A percentile compares a stretch with the other conserved stretches of the same genome.
phyloP scores from a whole-genome alignment of 306 rosid species.

The Cicer cuneatum region DNA sequence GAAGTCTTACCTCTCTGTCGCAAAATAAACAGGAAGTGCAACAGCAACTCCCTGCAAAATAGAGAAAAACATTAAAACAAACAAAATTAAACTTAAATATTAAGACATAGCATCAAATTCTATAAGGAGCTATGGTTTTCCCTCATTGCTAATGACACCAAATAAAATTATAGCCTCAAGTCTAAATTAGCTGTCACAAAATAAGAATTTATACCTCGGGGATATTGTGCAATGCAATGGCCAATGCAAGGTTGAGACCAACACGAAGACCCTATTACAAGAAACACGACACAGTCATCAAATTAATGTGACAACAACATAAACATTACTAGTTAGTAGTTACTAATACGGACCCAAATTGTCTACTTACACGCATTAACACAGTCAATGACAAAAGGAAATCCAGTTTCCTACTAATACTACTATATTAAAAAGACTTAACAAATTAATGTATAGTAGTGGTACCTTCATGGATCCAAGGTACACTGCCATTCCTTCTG shows the following conservation, averaged over 20 bases:
- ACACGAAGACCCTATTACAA: slow-evolving; percentile 79
- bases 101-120: slow-evolving; percentile 18
- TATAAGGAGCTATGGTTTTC: slow-evolving; percentile 5
- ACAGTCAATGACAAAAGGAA: too few species aligned
- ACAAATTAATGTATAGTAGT: too few species aligned
- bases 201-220: slow-evolving; percentile 72
- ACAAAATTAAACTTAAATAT: neutral
- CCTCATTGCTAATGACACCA: neutral
- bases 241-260: slow-evolving; percentile 88
- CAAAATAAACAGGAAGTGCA: slow-evolving; percentile 92
- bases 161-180: slow-evolving; percentile 8
- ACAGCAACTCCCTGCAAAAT: slow-evolving; percentile 78
- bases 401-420: too few species aligned
- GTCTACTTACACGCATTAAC: too few species aligned
- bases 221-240: slow-evolving; percentile 89
- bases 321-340: neutral
- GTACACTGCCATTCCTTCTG: slow-evolving; percentile 99
- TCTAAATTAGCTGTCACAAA: slow-evolving; percentile 2
- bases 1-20: slow-evolving; percentile 66
- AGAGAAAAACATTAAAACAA: slow-evolving; percentile 16
- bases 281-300: slow-evolving; percentile 36
- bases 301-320: slow-evolving; percentile 32
- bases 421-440: too few species aligned
- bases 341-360: too few species aligned
- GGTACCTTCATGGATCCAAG: slow-evolving; percentile 97